Conservation (phyloP, 257 asterid genomes). For the Capsicum rhomboideum region DNA sequence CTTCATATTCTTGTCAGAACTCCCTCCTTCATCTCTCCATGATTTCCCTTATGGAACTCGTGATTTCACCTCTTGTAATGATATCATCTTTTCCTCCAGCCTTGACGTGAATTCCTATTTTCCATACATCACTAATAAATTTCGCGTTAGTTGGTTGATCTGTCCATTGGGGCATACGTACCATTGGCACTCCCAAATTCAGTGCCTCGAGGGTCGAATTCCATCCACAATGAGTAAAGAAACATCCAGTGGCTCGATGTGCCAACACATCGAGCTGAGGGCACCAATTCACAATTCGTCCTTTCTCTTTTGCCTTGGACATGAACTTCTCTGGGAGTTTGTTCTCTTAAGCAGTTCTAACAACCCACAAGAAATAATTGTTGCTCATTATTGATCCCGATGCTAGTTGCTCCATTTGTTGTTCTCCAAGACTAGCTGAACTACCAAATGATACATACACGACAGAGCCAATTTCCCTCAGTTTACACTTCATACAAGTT, state of each 20-base stretch:
- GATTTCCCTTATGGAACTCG: constrained; percentile 3
- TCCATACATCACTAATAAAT: constrained; percentile 17
- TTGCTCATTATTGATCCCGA: background rate
- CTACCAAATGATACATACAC: constrained; percentile 22
- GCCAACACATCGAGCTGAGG: constrained; percentile 18
- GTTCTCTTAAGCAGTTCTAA: background rate
- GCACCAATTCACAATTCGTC: constrained; percentile 19
- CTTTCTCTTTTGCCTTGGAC: background rate
- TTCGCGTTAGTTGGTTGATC: constrained; percentile 26
- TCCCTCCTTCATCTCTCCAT: constrained; percentile 22
- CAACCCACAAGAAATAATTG: constrained; percentile 4
- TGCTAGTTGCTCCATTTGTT: constrained; percentile 16
- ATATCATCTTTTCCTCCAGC: background rate
- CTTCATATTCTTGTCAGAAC: constrained; percentile 19
- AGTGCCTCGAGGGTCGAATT: constrained; percentile 20
- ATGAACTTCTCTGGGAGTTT: background rate
- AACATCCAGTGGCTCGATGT: constrained; percentile 20
- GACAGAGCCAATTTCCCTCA: background rate
- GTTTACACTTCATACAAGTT: constrained; percentile 10
- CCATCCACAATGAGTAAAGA: constrained; percentile 25
- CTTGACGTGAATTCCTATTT: constrained; percentile 6
- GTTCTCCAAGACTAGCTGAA: background rate
- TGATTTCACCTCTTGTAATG: constrained; percentile 6
- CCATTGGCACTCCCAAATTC: constrained; percentile 26
- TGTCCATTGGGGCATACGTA: constrained; percentile 16